Base-by-base conservation (phyloP, 202 grass and related monocot species). In the Panicum hallii region DNA sequence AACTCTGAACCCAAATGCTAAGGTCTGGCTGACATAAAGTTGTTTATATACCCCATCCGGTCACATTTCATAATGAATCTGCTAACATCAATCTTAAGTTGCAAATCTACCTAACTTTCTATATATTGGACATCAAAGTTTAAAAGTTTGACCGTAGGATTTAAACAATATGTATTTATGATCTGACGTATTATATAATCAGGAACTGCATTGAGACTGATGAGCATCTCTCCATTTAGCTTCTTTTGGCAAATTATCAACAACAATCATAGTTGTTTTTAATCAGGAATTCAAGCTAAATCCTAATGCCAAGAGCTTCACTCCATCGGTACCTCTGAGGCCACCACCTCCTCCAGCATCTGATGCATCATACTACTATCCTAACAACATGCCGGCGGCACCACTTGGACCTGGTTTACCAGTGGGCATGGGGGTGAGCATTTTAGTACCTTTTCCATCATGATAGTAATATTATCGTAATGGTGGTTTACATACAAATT, bases 281-380 rank as follows among this genome's bases (percentile, higher is more conserved):
- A 52, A 82, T 41, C 97, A 99, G 97, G 97, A 99, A 88, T 99
- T 99, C 82, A 99, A 93, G 86, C 71, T 97, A 70, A 99, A 99
- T 71, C 97, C 97, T 36, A 94, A 99, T 87, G 97, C 97, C 22
- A 99, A 92, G 55, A 94, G 86, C 79, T 99, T 99, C 80, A 91
- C 87, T 60, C 97, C 93, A 42, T 36, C 82, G 54, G n/a, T 58
- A 79, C 87, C 94, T 88, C 6, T 88, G 53, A 97, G 90, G 83
- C 88, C 73, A 69, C 88, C 76, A 11, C 86, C 80, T 63, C 65
- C 90, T 78, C 80, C 88, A 78, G 70, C 80, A 70, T 67, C 91
- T 46, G 97, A 97, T 83, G 84, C 84, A 77, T 70, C 93, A 28
- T 90, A 90, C 56, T 99, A 99, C 87, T 97, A 99, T 88, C 71